Evolutionary conservation across 352 stramenopile genomes (phyloP).

Genomic region (Blastocystis sp.): DNA sequence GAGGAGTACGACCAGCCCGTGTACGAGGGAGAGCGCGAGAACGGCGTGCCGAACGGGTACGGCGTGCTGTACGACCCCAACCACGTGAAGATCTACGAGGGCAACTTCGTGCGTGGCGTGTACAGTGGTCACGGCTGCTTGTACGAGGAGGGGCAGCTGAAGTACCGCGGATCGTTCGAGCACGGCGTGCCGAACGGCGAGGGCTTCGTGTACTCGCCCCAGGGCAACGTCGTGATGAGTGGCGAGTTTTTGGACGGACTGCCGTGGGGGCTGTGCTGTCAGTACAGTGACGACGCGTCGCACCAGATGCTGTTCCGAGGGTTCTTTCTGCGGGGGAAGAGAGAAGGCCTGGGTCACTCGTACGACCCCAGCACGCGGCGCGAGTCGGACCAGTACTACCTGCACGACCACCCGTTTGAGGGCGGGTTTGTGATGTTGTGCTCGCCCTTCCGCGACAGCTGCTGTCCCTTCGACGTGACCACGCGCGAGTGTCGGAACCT

Average conservation of each 20-base stretch:
- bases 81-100: neutral
- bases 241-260: neutral
- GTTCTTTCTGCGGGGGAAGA: neutral
- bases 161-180: conserved; percentile 27
- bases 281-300: neutral
- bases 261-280: neutral
- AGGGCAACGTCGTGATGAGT: neutral
- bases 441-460: neutral
- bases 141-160: neutral
- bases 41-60: neutral
- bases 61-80: neutral
- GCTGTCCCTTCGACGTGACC: neutral
- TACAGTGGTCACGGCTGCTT: neutral
- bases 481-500: neutral
- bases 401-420: neutral
- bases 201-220: neutral
- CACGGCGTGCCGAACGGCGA: neutral
- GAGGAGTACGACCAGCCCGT: neutral
- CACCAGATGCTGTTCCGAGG: neutral
- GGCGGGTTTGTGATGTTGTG: neutral
- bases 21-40: neutral
- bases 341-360: neutral
- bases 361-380: too few relatives aligned
- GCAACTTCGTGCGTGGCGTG: neutral
- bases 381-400: too few relatives aligned